Evolutionary conservation across 495 filamentous ascomycete species (phyloP).

Genomic region (Aspergillus biplanus): DNA sequence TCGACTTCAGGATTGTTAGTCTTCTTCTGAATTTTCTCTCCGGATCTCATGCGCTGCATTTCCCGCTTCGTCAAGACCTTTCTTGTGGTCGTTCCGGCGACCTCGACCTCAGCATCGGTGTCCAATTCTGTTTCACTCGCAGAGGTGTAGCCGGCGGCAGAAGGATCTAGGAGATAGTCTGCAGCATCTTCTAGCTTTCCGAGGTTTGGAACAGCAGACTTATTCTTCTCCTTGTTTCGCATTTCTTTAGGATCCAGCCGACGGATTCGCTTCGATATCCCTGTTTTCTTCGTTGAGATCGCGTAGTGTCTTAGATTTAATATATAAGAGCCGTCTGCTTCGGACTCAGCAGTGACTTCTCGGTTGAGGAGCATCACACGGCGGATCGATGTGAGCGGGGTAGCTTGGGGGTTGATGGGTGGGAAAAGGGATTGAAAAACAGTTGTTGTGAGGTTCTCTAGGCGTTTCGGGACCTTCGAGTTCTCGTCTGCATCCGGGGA

Average conservation of each 20-base stretch:
- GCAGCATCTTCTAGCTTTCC: slow-evolving; percentile 90
- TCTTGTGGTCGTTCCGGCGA: slow-evolving; percentile 72
- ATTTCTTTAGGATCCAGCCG: slow-evolving; percentile 87
- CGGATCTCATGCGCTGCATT: slow-evolving; percentile 55
- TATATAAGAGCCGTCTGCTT: slow-evolving; percentile 72
- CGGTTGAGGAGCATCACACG: slow-evolving; percentile 90
- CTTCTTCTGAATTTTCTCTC: slow-evolving; percentile 42
- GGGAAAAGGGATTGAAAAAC: slow-evolving; percentile 97
- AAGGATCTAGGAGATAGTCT: slow-evolving; percentile 86
- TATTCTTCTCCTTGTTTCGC: slow-evolving; percentile 65
- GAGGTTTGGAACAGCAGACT: slow-evolving; percentile 77
- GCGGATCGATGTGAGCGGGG: slow-evolving; percentile 83
- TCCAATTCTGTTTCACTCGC: slow-evolving; percentile 91
- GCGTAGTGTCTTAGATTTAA: slow-evolving; percentile 93
- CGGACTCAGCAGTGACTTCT: slow-evolving; percentile 52
- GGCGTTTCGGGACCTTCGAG: slow-evolving; percentile 75
- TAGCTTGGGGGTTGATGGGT: slow-evolving; percentile 89
- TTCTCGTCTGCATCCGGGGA: slow-evolving; percentile 59
- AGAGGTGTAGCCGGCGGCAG: slow-evolving; percentile 87
- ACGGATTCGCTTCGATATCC: slow-evolving; percentile 78
- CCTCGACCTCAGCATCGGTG: slow-evolving; percentile 94
- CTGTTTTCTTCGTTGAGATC: slow-evolving; percentile 85
- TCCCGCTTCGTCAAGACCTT: slow-evolving; percentile 69
- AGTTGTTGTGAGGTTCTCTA: slow-evolving; percentile 90
- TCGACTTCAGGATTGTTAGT: slow-evolving; percentile 56